Evolutionary conservation across 371 early-diverging fungal species (phyloP).

Genomic region (Nosema muscidifuracis): DNA sequence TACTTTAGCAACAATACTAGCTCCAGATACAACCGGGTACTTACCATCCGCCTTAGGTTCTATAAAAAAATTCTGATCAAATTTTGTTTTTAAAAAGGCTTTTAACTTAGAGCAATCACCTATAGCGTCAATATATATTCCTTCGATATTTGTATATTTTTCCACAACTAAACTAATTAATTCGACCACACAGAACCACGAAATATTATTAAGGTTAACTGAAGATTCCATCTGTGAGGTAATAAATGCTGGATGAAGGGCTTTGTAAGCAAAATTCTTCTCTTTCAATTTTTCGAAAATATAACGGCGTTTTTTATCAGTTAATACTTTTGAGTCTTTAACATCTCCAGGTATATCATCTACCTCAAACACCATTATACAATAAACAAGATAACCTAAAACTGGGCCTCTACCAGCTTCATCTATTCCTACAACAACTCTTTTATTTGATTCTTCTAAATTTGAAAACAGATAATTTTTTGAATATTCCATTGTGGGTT

Average conservation of each 20-base stretch:
- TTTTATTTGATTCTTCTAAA: not conserved
- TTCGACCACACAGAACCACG: slow-evolving; percentile 71
- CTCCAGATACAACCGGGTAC: slow-evolving; percentile 91
- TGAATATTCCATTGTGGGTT: not conserved
- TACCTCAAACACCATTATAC: slow-evolving; percentile 27
- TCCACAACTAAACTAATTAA: slow-evolving; percentile 36
- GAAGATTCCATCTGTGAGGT: slow-evolving; percentile 48
- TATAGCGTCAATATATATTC: slow-evolving; percentile 82
- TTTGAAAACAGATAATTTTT: not conserved
- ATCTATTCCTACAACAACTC: slow-evolving; percentile 75
- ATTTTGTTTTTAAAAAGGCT: slow-evolving; percentile 71
- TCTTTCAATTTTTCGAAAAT: slow-evolving; percentile 66
- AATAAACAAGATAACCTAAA: slow-evolving; percentile 67
- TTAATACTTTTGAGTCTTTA: slow-evolving; percentile 62
- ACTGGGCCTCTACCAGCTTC: slow-evolving; percentile 98
- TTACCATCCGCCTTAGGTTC: slow-evolving; percentile 87
- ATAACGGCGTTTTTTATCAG: slow-evolving; percentile 68
- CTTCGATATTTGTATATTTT: slow-evolving; percentile 26
- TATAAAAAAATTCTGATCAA: slow-evolving; percentile 69
- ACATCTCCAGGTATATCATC: slow-evolving; percentile 8
- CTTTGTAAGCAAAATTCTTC: slow-evolving; percentile 65
- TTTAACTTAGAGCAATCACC: slow-evolving; percentile 79
- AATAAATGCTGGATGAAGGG: slow-evolving; percentile 54
- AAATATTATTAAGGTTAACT: slow-evolving; percentile 78
- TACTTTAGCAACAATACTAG: slow-evolving; percentile 94